phyloP scores from a whole-genome alignment of 192 early-diverging fungal species.

The Coemansia sp. region DNA sequence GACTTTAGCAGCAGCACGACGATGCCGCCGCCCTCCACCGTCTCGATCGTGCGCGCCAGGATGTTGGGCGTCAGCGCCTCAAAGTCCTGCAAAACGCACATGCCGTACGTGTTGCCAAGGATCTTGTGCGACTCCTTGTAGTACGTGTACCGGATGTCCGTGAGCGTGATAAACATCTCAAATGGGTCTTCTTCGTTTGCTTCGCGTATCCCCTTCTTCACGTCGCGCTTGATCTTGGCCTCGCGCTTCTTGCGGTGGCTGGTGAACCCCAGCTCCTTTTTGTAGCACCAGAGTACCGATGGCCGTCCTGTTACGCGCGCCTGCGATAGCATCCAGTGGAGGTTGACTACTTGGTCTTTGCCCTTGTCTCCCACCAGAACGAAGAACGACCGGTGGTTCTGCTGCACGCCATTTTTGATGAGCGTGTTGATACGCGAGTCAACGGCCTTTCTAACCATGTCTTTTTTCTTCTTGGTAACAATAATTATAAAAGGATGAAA shows the following conservation, averaged over 20 bases:
- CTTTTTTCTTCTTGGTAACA: not conserved
- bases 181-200: conserved; percentile 98
- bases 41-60: conserved; percentile 96
- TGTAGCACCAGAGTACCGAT: conserved; percentile 99
- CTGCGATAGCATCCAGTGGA: conserved; percentile 96
- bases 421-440: conserved; percentile 95
- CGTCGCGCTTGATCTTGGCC: conserved; percentile 93
- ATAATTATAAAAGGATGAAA: not conserved
- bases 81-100: conserved; percentile 99
- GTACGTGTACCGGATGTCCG: conserved; percentile 97
- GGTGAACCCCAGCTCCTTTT: conserved; percentile 96
- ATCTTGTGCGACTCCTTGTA: conserved; percentile 99
- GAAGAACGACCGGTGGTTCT: conserved; percentile 92
- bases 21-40: conserved; percentile 96
- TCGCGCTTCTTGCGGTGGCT: conserved; percentile 97
- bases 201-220: conserved; percentile 89
- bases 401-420: conserved; percentile 91
- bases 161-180: conserved; percentile 94
- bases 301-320: conserved; percentile 88
- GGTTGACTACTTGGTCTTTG: conserved; percentile 89
- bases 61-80: conserved; percentile 98
- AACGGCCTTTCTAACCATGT: conserved; percentile 84
- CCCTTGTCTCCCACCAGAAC: conserved; percentile 96
- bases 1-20: conserved; percentile 92
- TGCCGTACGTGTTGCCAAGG: conserved; percentile 97